Conservation (phyloP, 2,329 filamentous ascomycete genomes). For the Didymella arachidicola region DNA sequence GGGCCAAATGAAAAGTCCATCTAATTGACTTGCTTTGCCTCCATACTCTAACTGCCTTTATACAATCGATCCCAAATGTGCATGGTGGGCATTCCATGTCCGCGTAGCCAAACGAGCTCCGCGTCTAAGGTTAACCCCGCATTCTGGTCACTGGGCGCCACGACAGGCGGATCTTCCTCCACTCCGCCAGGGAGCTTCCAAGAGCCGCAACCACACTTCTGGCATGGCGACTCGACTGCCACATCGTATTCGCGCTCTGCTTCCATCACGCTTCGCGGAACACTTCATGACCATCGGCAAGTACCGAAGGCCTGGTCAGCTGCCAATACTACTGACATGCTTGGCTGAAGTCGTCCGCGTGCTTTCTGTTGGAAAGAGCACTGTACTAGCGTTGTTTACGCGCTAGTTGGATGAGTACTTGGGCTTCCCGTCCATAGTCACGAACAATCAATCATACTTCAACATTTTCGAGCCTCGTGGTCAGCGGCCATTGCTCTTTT, state of each 20-base stretch:
- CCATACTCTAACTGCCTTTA: not conserved
- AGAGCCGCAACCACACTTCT: conserved; percentile 1
- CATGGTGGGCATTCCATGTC: conserved; percentile 1
- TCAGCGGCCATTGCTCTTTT: conserved; percentile 1
- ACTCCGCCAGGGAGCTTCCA: not conserved
- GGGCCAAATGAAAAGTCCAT: not conserved
- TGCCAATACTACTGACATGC: not conserved
- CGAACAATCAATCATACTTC: too few relatives aligned
- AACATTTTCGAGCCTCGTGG: not conserved
- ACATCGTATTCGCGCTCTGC: not conserved
- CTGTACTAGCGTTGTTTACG: too few relatives aligned
- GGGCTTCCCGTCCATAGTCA: too few relatives aligned
- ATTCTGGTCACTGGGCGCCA: conserved; percentile 21
- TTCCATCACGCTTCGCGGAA: not conserved
- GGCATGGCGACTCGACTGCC: not conserved
- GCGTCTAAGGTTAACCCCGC: conserved; percentile 28
- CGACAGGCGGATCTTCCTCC: conserved; percentile 8
- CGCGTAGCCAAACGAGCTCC: not conserved
- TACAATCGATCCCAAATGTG: not conserved
- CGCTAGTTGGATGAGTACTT: too few relatives aligned
- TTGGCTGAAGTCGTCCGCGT: conserved; percentile 6
- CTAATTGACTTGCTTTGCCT: not conserved
- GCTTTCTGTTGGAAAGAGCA: not conserved
- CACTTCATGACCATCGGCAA: not conserved
- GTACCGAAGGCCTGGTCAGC: conserved; percentile 1